These are phyloP conservation scores for Alternaria triticina DNA, from an alignment of 2,329 filamentous ascomycete species.

Conservation along the genomic window DNA sequence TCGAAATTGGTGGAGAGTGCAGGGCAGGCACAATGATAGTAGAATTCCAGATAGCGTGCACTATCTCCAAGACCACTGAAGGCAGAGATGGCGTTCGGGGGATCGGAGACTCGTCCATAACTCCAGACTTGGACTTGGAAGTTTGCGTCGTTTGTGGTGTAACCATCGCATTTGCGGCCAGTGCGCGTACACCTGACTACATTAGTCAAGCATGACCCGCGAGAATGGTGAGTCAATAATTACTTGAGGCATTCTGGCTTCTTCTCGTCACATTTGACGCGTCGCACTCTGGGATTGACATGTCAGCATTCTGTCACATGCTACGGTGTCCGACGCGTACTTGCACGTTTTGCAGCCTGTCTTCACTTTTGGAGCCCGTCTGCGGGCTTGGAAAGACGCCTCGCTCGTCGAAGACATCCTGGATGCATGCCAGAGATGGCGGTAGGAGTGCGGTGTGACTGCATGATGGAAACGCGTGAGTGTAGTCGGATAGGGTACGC, in stretches of 20 bases:
- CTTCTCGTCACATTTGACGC: constrained; percentile 32
- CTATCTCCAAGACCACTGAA: constrained; percentile 20
- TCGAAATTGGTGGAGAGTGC: constrained; percentile 45
- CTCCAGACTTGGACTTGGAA: constrained; percentile 10
- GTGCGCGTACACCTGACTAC: constrained; percentile 33
- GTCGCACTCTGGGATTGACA: constrained; percentile 6
- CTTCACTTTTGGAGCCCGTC: constrained; percentile 27
- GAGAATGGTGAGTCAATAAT: neutral
- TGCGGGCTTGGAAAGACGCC: constrained; percentile 4
- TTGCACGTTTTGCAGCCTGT: constrained; percentile 38
- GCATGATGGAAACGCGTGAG: neutral
- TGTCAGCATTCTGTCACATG: neutral
- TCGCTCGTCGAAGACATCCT: constrained; percentile 3
- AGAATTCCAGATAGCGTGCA: constrained; percentile 48
- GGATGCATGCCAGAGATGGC: neutral
- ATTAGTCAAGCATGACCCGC: constrained; percentile 3
- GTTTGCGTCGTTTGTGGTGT: constrained; percentile 10
- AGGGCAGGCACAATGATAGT: constrained; percentile 47
- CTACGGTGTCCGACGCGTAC: constrained; percentile 13
- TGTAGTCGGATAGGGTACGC: neutral
- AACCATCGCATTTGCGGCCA: constrained; percentile 41
- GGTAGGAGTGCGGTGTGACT: neutral
- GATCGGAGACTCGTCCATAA: neutral
- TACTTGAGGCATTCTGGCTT: constrained; percentile 30
- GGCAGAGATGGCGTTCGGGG: constrained; percentile 10